Conservation (phyloP, 441 rosid genomes). For the Jatropha podagrica region DNA sequence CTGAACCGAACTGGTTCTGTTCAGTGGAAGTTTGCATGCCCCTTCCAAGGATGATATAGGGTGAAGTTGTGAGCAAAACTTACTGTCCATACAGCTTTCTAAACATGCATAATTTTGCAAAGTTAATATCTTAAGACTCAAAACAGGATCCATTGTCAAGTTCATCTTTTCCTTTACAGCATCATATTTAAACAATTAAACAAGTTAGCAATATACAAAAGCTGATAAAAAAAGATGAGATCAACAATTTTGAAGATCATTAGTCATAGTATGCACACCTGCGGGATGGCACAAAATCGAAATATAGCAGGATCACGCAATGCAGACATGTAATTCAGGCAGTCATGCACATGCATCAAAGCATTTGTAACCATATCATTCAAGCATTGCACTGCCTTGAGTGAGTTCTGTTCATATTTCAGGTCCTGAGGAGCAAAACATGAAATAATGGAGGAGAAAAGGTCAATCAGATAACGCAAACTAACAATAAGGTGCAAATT, state of each 20-base stretch:
- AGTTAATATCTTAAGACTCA: background rate
- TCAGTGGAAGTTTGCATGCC: too few species aligned
- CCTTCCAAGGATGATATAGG: background rate
- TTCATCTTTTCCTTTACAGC: background rate
- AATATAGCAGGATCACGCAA: constrained; percentile 66
- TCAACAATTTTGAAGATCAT: background rate
- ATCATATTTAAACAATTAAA: background rate
- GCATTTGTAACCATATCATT: constrained; percentile 95
- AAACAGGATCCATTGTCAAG: background rate
- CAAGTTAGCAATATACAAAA: background rate
- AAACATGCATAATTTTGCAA: background rate
- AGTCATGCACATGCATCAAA: constrained; percentile 68
- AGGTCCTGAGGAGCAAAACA: constrained; percentile 54
- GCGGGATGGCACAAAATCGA: constrained; percentile 90
- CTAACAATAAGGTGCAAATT: background rate
- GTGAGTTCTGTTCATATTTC: constrained; percentile 74
- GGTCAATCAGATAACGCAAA: constrained; percentile 18
- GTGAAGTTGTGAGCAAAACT: background rate
- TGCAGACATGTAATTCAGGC: constrained; percentile 66
- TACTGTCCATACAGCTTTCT: background rate
- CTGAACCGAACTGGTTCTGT: too few species aligned
- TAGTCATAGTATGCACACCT: constrained; percentile 40
- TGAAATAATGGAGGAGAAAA: constrained; percentile 10
- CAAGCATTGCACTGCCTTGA: constrained; percentile 79
- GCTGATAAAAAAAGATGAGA: background rate